A percentile compares a stretch with the other conserved stretches of the same genome.
phyloP scores from a whole-genome alignment of 306 rosid genomes.

The Pachyrhizus erosus region DNA sequence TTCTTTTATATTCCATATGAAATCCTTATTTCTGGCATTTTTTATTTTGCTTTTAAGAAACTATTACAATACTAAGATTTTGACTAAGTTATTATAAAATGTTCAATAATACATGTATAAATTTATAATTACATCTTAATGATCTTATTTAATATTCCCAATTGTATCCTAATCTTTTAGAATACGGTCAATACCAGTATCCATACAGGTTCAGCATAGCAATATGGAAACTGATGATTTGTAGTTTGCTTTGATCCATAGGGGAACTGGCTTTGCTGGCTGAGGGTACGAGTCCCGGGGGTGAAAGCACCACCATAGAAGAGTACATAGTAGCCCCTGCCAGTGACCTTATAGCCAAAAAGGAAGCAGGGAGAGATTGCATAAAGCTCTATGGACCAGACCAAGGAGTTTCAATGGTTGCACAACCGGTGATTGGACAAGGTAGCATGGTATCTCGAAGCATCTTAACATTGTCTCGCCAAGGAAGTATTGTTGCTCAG shows the following conservation, averaged over 20 bases:
- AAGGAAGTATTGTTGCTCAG: conserved; percentile 64
- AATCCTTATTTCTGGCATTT: no score
- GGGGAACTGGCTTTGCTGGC: conserved; percentile 90
- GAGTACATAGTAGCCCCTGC: conserved; percentile 86
- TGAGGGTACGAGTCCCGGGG: conserved; percentile 88
- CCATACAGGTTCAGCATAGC: background rate
- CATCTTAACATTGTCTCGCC: conserved; percentile 57
- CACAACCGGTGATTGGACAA: conserved; percentile 70
- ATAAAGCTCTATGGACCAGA: conserved; percentile 77
- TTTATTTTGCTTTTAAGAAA: no score
- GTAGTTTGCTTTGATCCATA: conserved; percentile 41
- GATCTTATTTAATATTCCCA: no score
- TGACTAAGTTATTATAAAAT: no score
- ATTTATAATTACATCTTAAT: no score
- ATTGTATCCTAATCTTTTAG: no score
- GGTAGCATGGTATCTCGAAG: conserved; percentile 66
- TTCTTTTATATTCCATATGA: no score
- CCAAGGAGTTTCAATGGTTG: conserved; percentile 81
- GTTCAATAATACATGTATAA: no score
- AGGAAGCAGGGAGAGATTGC: conserved; percentile 60
- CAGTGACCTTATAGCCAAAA: conserved; percentile 48
- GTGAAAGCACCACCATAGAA: conserved; percentile 70
- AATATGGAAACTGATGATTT: conserved; percentile 20
- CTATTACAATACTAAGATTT: no score
- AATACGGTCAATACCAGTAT: background rate